Conservation (phyloP, 345 rosid genomes). For the Salix dunnii region DNA sequence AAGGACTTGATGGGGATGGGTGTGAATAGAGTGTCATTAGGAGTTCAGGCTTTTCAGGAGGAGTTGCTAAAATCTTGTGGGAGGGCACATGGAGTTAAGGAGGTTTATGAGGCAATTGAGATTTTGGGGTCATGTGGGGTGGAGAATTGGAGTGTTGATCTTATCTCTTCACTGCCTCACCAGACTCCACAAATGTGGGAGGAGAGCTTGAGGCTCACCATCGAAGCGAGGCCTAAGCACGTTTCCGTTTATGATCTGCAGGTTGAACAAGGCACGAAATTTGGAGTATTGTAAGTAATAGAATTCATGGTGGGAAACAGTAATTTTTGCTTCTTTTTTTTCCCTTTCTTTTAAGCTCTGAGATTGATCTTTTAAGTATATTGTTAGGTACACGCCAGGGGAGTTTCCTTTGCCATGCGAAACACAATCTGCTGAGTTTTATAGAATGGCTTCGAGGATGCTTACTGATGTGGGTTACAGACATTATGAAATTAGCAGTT, state of each 20-base stretch:
- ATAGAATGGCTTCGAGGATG: constrained; percentile 61
- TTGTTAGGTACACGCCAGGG: constrained; percentile 79
- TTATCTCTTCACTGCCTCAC: constrained; percentile 86
- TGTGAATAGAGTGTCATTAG: constrained; percentile 92
- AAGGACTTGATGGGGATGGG: constrained; percentile 58
- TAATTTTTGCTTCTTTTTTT: background rate
- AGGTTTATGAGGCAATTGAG: constrained; percentile 77
- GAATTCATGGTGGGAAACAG: background rate
- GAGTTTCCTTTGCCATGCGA: constrained; percentile 88
- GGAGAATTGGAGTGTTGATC: constrained; percentile 90
- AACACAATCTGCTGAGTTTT: constrained; percentile 71
- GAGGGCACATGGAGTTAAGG: constrained; percentile 76
- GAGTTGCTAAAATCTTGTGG: constrained; percentile 83
- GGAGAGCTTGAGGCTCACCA: constrained; percentile 61
- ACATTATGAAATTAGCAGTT: constrained; percentile 91
- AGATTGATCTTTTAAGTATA: background rate
- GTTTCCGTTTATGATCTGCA: constrained; percentile 94
- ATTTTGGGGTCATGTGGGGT: constrained; percentile 58
- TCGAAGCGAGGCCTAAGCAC: constrained; percentile 60
- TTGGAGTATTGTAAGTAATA: constrained; percentile 62
- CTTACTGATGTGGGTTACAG: constrained; percentile 61
- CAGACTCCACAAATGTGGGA: constrained; percentile 85
- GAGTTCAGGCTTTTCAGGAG: constrained; percentile 92
- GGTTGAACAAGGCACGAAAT: constrained; percentile 93
- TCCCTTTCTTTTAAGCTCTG: background rate